Base-by-base conservation (phyloP, 768 basidiomycete species). In the Dioszegia crocea region DNA sequence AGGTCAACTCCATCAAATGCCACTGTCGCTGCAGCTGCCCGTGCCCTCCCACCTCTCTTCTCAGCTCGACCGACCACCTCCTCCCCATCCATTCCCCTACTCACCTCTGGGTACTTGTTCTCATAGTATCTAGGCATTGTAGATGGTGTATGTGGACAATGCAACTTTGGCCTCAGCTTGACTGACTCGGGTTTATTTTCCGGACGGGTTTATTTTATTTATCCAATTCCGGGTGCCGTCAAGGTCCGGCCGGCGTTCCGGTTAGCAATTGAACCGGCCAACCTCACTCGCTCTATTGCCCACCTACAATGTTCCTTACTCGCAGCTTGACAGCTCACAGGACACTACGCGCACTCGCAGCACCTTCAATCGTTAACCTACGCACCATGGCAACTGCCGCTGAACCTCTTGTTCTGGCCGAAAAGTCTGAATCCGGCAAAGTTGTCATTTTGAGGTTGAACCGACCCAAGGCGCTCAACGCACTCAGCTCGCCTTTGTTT, bases 401-500 rank as follows among this genome's bases (percentile, higher is more conserved):
- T 12, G 75, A 75, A 9, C 62, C 48, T 10, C 67, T 76, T 36
- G 71, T 76, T 55, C 43, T 76, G 17, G 27, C 71, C 27, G 46
- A 62, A 44, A 24, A 68, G 56, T 67, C 65, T 33, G 4, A 44
- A 5, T 56, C 64, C 6, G 73, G 71, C 54, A 64, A 63, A 27
- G 74, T 75, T 38, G 55, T 63, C 33, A 68, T 74, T 38, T 57
- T 71, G 33, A 67, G 68, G 17, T 63, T 76, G 29, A 71, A 76
- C 56, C 50, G 68, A 51, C 71, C 72, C 43, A 72, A 74, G 47
- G 75, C 74, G 26, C 68, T 78, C 61, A 97, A 96, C 73, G 93
- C 96, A 3, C 81, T 99, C 59, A 86, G 82, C 67, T 83, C 84
- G 23, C 85, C 88, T 5, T 81, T 97, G 58, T 88, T 97, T 75